Evolutionary conservation across 129 eudicot genomes (phyloP).

Genomic region (Rutidosis leptorrhynchoides): DNA sequence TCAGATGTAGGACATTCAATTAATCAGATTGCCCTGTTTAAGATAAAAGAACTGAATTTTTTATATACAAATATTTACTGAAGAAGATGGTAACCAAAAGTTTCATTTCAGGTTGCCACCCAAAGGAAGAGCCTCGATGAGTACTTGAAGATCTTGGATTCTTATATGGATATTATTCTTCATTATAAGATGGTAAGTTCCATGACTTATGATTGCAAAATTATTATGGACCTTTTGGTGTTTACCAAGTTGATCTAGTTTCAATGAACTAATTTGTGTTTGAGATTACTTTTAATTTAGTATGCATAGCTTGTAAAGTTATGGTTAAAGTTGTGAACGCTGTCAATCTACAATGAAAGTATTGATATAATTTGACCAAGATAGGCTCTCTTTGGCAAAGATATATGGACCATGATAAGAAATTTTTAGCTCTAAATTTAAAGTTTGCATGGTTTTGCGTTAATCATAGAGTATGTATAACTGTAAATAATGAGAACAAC

Average conservation of each 20-base stretch:
- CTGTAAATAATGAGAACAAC: constrained; percentile 5
- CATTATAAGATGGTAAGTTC: constrained; percentile 67
- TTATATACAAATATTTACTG: background rate
- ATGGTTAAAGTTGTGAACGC: background rate
- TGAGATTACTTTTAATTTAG: background rate
- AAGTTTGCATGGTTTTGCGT: constrained; percentile 3
- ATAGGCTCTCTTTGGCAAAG: constrained; percentile 1
- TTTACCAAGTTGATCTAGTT: constrained; percentile 10
- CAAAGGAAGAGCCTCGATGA: constrained; percentile 47
- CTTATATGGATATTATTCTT: constrained; percentile 68
- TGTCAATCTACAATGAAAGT: constrained; percentile 7
- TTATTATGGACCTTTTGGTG: constrained; percentile 1
- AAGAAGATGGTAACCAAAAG: constrained; percentile 6
- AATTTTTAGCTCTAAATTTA: background rate
- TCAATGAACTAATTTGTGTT: background rate
- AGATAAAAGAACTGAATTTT: background rate
- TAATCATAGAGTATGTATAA: background rate
- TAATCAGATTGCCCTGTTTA: constrained; percentile 7
- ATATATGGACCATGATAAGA: background rate
- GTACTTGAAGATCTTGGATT: constrained; percentile 72
- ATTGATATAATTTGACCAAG: background rate
- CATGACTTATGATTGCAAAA: background rate
- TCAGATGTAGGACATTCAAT: background rate
- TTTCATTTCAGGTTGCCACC: constrained; percentile 60
- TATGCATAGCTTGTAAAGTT: constrained; percentile 13